These are phyloP conservation scores for Xylaria sp. DNA, from an alignment of 2,329 filamentous ascomycete species.

Conservation along the genomic window DNA sequence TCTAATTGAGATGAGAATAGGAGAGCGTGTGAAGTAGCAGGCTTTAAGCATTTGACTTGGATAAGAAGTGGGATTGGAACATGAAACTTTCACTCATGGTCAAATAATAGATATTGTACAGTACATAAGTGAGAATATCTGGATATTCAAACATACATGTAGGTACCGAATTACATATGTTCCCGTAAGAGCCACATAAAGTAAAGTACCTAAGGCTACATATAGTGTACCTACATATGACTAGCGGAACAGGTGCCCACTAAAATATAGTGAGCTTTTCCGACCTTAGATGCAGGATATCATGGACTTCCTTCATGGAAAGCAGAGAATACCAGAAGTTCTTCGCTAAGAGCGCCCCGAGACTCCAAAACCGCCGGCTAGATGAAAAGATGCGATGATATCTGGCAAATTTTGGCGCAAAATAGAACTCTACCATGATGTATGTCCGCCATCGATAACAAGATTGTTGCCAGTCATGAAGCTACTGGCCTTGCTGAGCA, in stretches of 20 bases:
- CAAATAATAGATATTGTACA: background rate
- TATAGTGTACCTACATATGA: background rate
- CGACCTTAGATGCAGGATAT: background rate
- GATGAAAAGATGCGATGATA: background rate
- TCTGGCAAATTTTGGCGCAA: background rate
- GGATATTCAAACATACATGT: no score
- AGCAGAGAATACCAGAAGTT: background rate
- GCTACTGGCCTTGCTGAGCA: conserved; percentile 70
- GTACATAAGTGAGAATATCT: no score
- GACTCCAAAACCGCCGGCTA: conserved; percentile 10
- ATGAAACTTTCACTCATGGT: background rate
- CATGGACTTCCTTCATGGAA: background rate
- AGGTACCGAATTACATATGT: no score
- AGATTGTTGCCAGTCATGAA: conserved; percentile 61
- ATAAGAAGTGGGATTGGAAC: no score
- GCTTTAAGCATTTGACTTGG: background rate
- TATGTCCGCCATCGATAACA: conserved; percentile 42
- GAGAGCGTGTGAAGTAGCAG: background rate
- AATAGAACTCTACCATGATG: conserved; percentile 29
- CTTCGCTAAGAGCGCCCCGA: background rate
- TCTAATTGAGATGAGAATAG: no score
- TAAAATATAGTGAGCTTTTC: background rate
- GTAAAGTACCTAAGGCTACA: background rate
- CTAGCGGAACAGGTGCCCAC: background rate
- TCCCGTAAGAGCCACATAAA: no score